Percentiles rank a stretch among this genome's conserved stretches.
These are phyloP conservation scores for Calvatia gigantea DNA, from an alignment of 768 basidiomycete genomes.

Conservation along the genomic window DNA sequence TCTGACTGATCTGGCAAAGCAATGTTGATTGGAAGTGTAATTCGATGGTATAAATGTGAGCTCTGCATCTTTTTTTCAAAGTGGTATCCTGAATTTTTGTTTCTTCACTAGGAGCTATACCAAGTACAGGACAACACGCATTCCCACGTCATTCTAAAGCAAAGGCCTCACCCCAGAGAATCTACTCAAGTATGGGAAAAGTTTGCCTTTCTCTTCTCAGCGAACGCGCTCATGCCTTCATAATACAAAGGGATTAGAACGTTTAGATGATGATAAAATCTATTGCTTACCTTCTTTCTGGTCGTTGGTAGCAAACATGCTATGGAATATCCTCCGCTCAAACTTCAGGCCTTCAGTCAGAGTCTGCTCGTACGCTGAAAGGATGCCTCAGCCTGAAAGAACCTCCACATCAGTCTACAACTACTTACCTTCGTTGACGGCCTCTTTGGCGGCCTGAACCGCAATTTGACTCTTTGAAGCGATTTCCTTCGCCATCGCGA, in stretches of 20 bases:
- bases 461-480: slow-evolving; percentile 81
- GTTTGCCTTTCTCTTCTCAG: slow-evolving; percentile 85
- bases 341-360: slow-evolving; percentile 82
- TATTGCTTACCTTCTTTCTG: slow-evolving; percentile 83
- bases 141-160: background rate
- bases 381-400: slow-evolving; percentile 2
- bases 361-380: slow-evolving; percentile 73
- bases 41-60: slow-evolving; percentile 34
- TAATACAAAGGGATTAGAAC: background rate
- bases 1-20: slow-evolving; percentile 18
- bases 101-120: background rate
- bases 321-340: slow-evolving; percentile 88
- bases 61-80: background rate
- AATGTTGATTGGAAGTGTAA: slow-evolving; percentile 34
- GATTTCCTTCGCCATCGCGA: slow-evolving; percentile 74
- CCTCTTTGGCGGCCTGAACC: slow-evolving; percentile 88
- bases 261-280: slow-evolving; percentile 7
- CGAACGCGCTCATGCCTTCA: slow-evolving; percentile 91
- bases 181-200: slow-evolving; percentile 59
- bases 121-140: background rate
- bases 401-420: background rate
- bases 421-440: slow-evolving; percentile 76
- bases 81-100: background rate
- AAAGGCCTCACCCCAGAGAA: background rate
- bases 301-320: slow-evolving; percentile 88